phyloP scores from a whole-genome alignment of 2,329 filamentous ascomycete genomes.

The Fusarium austroafricanum region DNA sequence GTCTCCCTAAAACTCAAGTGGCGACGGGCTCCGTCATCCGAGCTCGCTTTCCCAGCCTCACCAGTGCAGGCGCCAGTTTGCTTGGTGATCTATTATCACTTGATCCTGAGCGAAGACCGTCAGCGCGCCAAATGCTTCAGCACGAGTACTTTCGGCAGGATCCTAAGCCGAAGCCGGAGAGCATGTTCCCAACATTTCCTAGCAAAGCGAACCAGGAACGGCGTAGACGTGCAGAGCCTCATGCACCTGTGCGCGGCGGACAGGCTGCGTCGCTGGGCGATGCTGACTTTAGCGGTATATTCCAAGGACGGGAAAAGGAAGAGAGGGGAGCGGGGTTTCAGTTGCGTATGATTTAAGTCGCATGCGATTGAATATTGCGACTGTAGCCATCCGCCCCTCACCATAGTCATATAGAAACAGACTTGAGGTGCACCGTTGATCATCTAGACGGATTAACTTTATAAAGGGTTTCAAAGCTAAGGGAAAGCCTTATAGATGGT shows the following conservation, averaged over 20 bases:
- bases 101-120: constrained; percentile 77
- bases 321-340: constrained; percentile 74
- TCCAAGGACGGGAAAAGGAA: constrained; percentile 73
- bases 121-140: constrained; percentile 77
- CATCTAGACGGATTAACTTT: neutral
- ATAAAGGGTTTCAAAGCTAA: neutral
- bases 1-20: constrained; percentile 67
- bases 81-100: constrained; percentile 77
- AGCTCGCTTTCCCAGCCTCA: constrained; percentile 83
- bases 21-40: constrained; percentile 69
- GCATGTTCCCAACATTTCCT: constrained; percentile 97
- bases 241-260: constrained; percentile 80
- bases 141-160: constrained; percentile 91
- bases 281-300: constrained; percentile 77
- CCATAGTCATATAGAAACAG: constrained; percentile 1
- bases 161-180: constrained; percentile 87
- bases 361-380: neutral
- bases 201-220: constrained; percentile 94
- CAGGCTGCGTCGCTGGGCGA: constrained; percentile 68
- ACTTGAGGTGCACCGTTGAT: neutral
- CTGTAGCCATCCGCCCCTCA: neutral
- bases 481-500: neutral
- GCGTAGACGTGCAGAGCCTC: constrained; percentile 76
- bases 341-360: constrained; percentile 66
- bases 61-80: constrained; percentile 76